phyloP scores from a whole-genome alignment of 148 eudicot genomes.

The Fallopia convolvulus region DNA sequence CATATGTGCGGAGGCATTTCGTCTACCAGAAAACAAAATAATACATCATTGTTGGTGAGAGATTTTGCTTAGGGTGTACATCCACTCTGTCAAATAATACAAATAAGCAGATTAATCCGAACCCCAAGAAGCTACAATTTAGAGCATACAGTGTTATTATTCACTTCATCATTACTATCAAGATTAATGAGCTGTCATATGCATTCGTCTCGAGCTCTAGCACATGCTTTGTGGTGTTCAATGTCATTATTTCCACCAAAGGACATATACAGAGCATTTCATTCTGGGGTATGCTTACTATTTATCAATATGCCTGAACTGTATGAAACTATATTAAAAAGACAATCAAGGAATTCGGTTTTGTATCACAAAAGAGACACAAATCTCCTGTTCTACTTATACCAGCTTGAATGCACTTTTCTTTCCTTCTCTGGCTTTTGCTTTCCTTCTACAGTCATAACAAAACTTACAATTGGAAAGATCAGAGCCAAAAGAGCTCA shows the following conservation, averaged over 20 bases:
- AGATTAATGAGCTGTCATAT: neutral
- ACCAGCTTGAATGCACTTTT: neutral
- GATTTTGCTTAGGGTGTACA: neutral
- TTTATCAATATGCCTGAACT: neutral
- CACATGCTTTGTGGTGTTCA: neutral
- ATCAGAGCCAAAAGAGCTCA: slow-evolving; percentile 9
- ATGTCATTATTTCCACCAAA: neutral
- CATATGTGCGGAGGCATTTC: too few relatives aligned
- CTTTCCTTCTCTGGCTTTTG: neutral
- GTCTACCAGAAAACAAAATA: too few relatives aligned
- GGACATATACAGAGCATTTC: neutral
- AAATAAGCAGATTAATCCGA: too few relatives aligned
- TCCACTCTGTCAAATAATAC: slow-evolving; percentile 13
- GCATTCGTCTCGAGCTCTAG: neutral
- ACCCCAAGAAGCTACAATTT: too few relatives aligned
- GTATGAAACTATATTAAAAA: neutral
- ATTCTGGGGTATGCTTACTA: neutral
- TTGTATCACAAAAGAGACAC: neutral
- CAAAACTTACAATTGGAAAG: slow-evolving; percentile 5
- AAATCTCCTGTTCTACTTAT: neutral
- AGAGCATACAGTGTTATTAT: too few relatives aligned
- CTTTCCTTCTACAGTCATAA: neutral
- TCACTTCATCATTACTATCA: neutral
- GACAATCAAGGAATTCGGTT: neutral
- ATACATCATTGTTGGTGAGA: too few relatives aligned